Evolutionary conservation across 495 filamentous ascomycete species (phyloP).

Genomic region (Podospora sp.): DNA sequence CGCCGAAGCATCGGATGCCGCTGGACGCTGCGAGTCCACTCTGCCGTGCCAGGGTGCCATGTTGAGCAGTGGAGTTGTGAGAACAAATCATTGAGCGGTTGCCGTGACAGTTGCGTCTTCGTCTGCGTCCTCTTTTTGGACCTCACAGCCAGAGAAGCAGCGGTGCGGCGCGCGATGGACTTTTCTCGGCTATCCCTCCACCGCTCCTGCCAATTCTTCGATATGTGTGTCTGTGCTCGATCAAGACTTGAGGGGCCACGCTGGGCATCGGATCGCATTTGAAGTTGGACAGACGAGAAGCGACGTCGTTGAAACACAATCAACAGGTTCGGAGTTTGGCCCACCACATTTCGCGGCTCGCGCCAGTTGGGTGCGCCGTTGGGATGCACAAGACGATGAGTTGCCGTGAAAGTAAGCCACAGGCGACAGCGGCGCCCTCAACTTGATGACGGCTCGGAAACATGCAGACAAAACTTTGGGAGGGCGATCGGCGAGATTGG

Average conservation of each 20-base stretch:
- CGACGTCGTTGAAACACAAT: slow-evolving; percentile 8
- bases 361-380: not conserved
- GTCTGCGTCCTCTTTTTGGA: slow-evolving; percentile 3
- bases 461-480: not conserved
- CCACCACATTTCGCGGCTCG: not conserved
- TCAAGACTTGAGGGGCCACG: not conserved
- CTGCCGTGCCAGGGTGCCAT: slow-evolving; percentile 34
- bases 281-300: slow-evolving; percentile 7
- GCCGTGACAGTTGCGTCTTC: slow-evolving; percentile 17
- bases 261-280: not conserved
- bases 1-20: slow-evolving; percentile 3
- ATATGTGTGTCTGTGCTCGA: not conserved
- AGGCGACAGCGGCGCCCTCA: slow-evolving; percentile 1
- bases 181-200: not conserved
- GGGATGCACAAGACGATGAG: not conserved
- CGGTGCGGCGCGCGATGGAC: not conserved
- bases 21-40: slow-evolving; percentile 29
- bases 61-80: slow-evolving; percentile 29
- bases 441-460: not conserved
- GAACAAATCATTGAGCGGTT: not conserved
- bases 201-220: slow-evolving; percentile 5
- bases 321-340: not conserved
- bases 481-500: not conserved
- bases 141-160: not conserved
- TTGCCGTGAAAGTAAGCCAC: not conserved